phyloP scores from a whole-genome alignment of 2,329 filamentous ascomycete genomes.

The Arthrocladium fulminans region DNA sequence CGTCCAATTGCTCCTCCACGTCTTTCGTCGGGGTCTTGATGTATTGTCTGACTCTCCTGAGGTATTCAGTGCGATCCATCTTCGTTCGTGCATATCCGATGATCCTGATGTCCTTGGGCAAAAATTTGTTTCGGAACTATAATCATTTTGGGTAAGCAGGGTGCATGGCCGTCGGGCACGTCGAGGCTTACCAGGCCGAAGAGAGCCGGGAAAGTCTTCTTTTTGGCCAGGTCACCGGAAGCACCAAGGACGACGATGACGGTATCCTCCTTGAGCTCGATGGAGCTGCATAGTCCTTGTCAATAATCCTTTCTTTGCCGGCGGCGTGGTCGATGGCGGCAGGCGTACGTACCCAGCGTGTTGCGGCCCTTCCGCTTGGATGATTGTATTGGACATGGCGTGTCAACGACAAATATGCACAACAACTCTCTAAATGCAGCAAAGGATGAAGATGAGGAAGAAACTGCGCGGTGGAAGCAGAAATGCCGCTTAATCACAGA shows the following conservation, averaged over 20 bases:
- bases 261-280: conserved; percentile 98
- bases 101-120: conserved; percentile 90
- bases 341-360: conserved; percentile 42
- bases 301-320: background rate
- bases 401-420: conserved; percentile 4
- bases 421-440: no score
- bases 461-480: no score
- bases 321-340: conserved; percentile 2
- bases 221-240: conserved; percentile 96
- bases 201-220: conserved; percentile 99
- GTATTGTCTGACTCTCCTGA: conserved; percentile 90
- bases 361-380: conserved; percentile 41
- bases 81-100: conserved; percentile 98
- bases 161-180: conserved; percentile 10
- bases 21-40: conserved; percentile 99
- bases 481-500: no score
- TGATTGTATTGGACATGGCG: conserved; percentile 44
- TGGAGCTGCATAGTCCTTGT: conserved; percentile 47
- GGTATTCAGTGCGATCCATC: conserved; percentile 96
- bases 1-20: conserved; percentile 85
- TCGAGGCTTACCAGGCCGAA: conserved; percentile 75
- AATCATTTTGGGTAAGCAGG: background rate
- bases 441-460: no score
- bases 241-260: conserved; percentile 93
- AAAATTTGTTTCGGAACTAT: conserved; percentile 97